A percentile compares a stretch with the other conserved stretches of the same genome.
Conservation (phyloP, 2,329 filamentous ascomycete species). For the Xylariaceae sp. region DNA sequence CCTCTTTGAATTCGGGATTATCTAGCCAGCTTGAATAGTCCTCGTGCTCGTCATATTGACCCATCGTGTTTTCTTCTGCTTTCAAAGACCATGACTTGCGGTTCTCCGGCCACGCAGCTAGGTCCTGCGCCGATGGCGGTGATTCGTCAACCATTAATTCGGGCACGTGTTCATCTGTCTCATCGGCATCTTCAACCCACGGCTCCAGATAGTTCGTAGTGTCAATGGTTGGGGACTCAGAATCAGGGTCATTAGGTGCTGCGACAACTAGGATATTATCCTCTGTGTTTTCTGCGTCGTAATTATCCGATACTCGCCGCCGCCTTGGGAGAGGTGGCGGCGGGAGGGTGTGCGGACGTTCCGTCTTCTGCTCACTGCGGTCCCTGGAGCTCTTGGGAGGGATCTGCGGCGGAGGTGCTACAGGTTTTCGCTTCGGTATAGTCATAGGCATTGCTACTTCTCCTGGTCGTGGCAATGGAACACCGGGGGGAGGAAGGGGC, state of each 20-base stretch:
- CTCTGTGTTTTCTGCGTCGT: constrained; percentile 23
- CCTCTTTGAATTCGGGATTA: constrained; percentile 25
- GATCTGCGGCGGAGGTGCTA: constrained; percentile 24
- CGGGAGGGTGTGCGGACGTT: constrained; percentile 26
- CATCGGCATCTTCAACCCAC: constrained; percentile 29
- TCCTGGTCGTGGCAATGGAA: constrained; percentile 30
- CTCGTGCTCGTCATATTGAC: constrained; percentile 24
- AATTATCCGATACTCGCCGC: constrained; percentile 29
- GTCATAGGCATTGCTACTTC: constrained; percentile 26
- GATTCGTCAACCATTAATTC: constrained; percentile 11
- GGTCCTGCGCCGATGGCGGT: constrained; percentile 9
- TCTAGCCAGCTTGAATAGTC: constrained; percentile 32
- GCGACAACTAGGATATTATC: constrained; percentile 31
- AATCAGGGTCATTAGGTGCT: constrained; percentile 31
- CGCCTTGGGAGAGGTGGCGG: constrained; percentile 29
- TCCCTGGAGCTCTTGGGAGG: constrained; percentile 22
- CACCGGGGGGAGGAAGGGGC: constrained; percentile 31
- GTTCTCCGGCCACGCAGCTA: constrained; percentile 3
- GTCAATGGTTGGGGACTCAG: constrained; percentile 24
- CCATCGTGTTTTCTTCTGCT: neutral
- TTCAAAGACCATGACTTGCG: neutral
- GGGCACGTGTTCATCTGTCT: constrained; percentile 15
- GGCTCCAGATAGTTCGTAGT: constrained; percentile 23
- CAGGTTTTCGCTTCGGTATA: constrained; percentile 27
- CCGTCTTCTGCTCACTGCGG: constrained; percentile 21